A percentile compares a stretch with the other conserved stretches of the same genome.
These are phyloP conservation scores for Pseudomonodictys pantanalensis DNA, from an alignment of 495 filamentous ascomycete genomes.

Conservation along the genomic window DNA sequence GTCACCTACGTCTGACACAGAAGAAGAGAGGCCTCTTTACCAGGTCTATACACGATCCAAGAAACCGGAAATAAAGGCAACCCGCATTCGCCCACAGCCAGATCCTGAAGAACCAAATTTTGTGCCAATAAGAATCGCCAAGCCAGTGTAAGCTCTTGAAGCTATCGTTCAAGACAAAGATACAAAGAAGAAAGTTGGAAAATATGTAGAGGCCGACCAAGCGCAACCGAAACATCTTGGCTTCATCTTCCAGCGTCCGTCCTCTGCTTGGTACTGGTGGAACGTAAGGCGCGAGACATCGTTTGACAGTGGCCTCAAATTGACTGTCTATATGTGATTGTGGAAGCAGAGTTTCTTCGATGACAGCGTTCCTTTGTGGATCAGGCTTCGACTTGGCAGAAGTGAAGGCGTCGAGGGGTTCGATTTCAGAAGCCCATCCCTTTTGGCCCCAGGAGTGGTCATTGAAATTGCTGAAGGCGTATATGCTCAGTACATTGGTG, in stretches of 20 bases:
- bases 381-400: background rate
- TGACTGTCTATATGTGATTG: background rate
- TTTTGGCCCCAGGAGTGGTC: background rate
- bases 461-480: background rate
- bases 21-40: too few species aligned
- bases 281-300: background rate
- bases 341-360: background rate
- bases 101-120: background rate
- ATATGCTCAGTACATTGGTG: background rate
- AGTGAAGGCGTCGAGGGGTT: background rate
- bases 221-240: background rate
- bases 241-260: background rate
- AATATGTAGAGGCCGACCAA: background rate
- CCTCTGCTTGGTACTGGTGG: too few species aligned
- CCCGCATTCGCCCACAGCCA: constrained; percentile 30
- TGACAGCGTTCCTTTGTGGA: background rate
- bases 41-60: too few species aligned
- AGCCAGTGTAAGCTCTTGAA: background rate
- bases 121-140: background rate
- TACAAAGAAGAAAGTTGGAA: background rate
- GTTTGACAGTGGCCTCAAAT: background rate
- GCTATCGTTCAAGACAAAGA: background rate
- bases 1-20: too few species aligned
- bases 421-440: background rate
- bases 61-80: constrained; percentile 47